phyloP scores from a whole-genome alignment of 2,329 filamentous ascomycete species.

The Pseudohalonectria lignicola region DNA sequence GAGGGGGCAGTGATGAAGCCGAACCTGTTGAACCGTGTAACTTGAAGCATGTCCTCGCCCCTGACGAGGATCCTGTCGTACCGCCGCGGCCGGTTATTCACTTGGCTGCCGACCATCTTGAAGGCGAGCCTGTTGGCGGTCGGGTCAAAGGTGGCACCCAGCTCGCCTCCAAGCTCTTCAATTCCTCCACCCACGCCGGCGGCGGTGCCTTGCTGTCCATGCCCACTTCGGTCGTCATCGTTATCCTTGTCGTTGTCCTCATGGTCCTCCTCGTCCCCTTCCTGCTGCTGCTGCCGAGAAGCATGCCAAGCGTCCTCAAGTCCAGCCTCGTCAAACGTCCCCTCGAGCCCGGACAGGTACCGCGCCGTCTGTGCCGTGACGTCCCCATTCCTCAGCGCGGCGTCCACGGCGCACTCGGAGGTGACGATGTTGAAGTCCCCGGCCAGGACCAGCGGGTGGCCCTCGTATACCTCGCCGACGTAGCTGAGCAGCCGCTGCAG shows the following conservation, averaged over 20 bases:
- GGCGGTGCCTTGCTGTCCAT: too few relatives aligned
- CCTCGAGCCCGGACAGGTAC: conserved; percentile 33
- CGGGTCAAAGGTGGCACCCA: conserved; percentile 56
- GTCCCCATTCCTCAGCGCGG: conserved; percentile 36
- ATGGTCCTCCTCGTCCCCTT: conserved; percentile 19
- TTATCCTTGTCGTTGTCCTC: not conserved
- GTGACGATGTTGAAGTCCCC: conserved; percentile 57
- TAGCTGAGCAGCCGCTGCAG: conserved; percentile 36
- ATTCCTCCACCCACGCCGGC: too few relatives aligned
- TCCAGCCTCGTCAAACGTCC: conserved; percentile 28
- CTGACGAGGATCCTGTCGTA: conserved; percentile 54
- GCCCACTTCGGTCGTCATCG: conserved; percentile 19
- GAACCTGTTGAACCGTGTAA: conserved; percentile 45
- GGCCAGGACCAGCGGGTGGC: conserved; percentile 42
- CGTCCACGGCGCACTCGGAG: conserved; percentile 42
- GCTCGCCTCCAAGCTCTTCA: conserved; percentile 46
- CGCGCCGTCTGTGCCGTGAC: conserved; percentile 38
- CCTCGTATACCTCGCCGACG: conserved; percentile 26
- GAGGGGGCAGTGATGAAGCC: conserved; percentile 24
- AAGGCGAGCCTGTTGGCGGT: conserved; percentile 43
- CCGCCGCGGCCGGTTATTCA: conserved; percentile 47
- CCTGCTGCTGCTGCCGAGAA: conserved; percentile 29
- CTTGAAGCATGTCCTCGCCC: conserved; percentile 22
- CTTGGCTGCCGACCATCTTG: conserved; percentile 30
- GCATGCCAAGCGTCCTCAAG: conserved; percentile 42